These are phyloP conservation scores for Arctostaphylos glauca DNA, from an alignment of 148 eudicot genomes.

Conservation along the genomic window DNA sequence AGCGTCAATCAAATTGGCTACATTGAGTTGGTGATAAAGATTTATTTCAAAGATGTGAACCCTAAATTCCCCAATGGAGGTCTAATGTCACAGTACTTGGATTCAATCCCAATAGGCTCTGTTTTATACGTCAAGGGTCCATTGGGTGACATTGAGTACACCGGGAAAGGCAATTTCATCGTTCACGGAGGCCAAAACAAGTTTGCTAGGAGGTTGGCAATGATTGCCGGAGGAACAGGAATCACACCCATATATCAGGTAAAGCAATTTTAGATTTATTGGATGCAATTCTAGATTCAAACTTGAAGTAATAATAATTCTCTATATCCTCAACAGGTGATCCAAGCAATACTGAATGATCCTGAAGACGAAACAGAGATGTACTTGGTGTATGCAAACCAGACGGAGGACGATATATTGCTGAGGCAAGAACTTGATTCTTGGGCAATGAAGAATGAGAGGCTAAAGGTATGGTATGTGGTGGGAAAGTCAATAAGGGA, in stretches of 20 bases:
- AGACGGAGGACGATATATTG: constrained; percentile 80
- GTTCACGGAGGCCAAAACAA: constrained; percentile 64
- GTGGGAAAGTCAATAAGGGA: constrained; percentile 45
- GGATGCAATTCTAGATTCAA: background rate
- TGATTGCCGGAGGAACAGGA: constrained; percentile 94
- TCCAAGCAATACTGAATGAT: constrained; percentile 77
- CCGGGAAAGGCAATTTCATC: constrained; percentile 60
- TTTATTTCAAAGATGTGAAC: constrained; percentile 61
- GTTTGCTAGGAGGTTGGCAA: constrained; percentile 67
- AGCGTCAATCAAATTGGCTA: constrained; percentile 57
- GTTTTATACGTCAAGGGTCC: constrained; percentile 80
- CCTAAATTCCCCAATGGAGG: constrained; percentile 84
- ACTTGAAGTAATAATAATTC: too few species aligned
- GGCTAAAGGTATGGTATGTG: constrained; percentile 89
- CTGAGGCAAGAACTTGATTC: constrained; percentile 71
- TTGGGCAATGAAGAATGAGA: constrained; percentile 60
- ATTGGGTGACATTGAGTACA: constrained; percentile 83
- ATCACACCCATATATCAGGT: constrained; percentile 80
- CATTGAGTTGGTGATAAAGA: constrained; percentile 76
- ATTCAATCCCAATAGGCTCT: constrained; percentile 52
- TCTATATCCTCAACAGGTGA: constrained; percentile 25
- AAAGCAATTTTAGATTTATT: background rate
- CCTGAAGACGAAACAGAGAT: constrained; percentile 82
- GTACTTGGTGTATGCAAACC: constrained; percentile 78
- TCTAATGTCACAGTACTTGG: constrained; percentile 69